phyloP scores from a whole-genome alignment of 208 protist species.

The Wallacemonas collosoma region DNA sequence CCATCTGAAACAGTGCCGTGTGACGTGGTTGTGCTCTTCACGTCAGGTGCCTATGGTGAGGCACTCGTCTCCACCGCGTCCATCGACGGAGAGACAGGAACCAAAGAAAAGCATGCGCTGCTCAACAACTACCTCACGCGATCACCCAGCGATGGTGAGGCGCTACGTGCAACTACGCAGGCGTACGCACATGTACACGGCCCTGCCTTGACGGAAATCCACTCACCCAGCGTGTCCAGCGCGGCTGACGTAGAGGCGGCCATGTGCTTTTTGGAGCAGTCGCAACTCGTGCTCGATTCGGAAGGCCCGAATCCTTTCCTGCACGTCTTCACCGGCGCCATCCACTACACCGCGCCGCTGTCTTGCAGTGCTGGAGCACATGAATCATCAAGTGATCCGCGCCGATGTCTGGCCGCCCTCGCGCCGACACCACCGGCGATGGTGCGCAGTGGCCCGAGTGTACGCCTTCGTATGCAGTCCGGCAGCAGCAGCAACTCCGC shows the following conservation, averaged over 20 bases:
- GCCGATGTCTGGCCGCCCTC: too few species aligned
- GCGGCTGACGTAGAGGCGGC: conserved; percentile 8
- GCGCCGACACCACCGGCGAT: too few species aligned
- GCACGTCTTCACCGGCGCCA: conserved; percentile 47
- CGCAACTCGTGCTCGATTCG: conserved; percentile 37
- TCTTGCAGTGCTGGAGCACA: not conserved
- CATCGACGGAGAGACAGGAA: conserved; percentile 89
- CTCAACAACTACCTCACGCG: conserved; percentile 42
- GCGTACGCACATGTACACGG: not conserved
- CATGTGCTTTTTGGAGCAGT: conserved; percentile 26
- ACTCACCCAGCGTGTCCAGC: not conserved
- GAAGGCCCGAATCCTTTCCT: conserved; percentile 71
- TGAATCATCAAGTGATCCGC: too few species aligned
- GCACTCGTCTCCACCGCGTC: conserved; percentile 90
- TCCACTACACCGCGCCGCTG: conserved; percentile 27
- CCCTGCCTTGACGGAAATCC: not conserved
- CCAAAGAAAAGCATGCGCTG: conserved; percentile 73
- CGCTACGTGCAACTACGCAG: not conserved
- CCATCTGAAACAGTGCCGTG: conserved; percentile 83
- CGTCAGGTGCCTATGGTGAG: conserved; percentile 63
- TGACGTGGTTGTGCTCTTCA: conserved; percentile 84
- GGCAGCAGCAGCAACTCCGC: conserved; percentile 13
- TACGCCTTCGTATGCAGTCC: not conserved
- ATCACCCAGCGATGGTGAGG: conserved; percentile 14
- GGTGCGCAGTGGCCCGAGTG: not conserved